Base-by-base conservation (phyloP, 2,329 filamentous ascomycete genomes). In the Magnaporthales sp. region DNA sequence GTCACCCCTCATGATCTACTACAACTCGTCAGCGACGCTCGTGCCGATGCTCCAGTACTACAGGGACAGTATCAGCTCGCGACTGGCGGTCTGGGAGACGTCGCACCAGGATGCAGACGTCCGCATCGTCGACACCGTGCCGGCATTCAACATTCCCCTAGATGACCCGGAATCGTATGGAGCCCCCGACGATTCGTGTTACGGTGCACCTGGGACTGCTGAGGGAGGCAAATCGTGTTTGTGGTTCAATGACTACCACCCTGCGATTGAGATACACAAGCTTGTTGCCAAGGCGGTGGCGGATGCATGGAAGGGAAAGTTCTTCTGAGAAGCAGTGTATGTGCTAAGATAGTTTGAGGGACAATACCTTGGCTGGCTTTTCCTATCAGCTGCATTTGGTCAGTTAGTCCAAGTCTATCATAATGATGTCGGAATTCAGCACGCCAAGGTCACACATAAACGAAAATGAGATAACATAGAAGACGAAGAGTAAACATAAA, bases 181-280 rank as follows among this genome's bases (percentile, higher is more conserved):
- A 1, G 73, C 79, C 0, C 77, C 76, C 1, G 74, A 83, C 61
- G 78, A 79, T 1, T 77, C 74, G 0, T 83, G 80, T 70, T 78
- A 72, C 29, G 38, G 38, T 46, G 38, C 38, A 4, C 38, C 38
- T 46, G 38, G 38, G 38, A 46, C 38, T 19, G 78, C 80, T 51
- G 70, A 66, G 0, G 73, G 83, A 61, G 81, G 81, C 4, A 74
- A 72, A 15, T 80, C 75, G 11, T 83, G 81, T 67, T 66, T 83
- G 38, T 82, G 81, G 80, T 79, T 76, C 66, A 78, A 81, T 64
- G 71, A 79, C 32, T 81, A 80, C 46, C 79, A 81, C 38, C 79
- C 79, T 0, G 79, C 74, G 0, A 69, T 79, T 6, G 74, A 74
- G 9, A 80, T 80, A 9, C 77, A 81, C 66, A 70, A 71, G 65